Evolutionary conservation across 1,139 yeast species (phyloP), one percentile per base, ranked within the genome.

Genomic region (Pichia sp.): DNA sequence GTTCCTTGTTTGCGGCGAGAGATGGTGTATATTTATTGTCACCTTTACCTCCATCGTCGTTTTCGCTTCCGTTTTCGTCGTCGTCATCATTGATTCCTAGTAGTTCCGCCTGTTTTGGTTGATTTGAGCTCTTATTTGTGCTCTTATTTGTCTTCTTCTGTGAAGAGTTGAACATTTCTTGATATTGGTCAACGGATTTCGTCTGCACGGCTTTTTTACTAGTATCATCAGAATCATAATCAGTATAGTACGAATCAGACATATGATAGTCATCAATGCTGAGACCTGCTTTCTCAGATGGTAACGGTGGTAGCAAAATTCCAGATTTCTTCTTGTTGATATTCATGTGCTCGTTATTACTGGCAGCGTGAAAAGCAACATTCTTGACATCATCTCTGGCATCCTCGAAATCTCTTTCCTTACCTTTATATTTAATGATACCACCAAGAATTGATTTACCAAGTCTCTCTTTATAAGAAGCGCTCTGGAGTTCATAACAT

Each of bases 391-490:
- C 66, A 39, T 66, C 68, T 59, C 95, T 72, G 44, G 85, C 95
- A 61, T 86, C 95, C 44, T 75, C 76, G 61, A 86, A 86, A 59
- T 85, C 90, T 63, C 96, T 71, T 54, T 74, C 79, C 49, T 78
- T 79, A 3, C 95, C 95, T 50, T 73, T 77, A 59, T 79, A 82
- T 56, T 79, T 80, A 50, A 87, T 84, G 23, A 87, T 84, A 54
- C 84, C 85, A 3, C 95, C 95, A 45, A 87, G 63, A 27, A 87
- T 82, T 54, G 87, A 84, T 60, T 77, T 77, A 0, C 92, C 92
- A 9, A 81, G 57, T 48, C 95, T 67, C 39, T 77, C 73, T 56
- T 76, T 83, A 60, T 81, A 83, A 0, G 86, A 69, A 1, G 87
- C 79, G n/a, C 66, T 58, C 52, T 74, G 63, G 53, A 77, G 63